These are phyloP conservation scores for Leccinum rimulosum DNA, from an alignment of 768 basidiomycete genomes.

Conservation along the genomic window DNA sequence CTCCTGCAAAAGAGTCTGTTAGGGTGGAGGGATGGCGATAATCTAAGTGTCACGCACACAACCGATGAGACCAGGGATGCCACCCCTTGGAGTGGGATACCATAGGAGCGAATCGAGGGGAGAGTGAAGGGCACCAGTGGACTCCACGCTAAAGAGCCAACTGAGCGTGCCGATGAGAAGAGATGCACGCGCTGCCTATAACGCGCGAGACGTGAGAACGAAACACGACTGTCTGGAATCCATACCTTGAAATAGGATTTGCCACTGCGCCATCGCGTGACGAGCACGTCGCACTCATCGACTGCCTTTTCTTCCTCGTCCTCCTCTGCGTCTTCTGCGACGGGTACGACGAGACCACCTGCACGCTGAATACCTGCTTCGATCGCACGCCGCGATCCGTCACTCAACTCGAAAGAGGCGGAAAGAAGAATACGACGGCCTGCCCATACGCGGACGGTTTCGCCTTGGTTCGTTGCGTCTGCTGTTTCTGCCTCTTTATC, in stretches of 20 bases:
- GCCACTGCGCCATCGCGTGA: slow-evolving; percentile 69
- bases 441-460: slow-evolving; percentile 53
- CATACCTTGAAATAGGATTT: slow-evolving; percentile 67
- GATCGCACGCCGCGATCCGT: slow-evolving; percentile 50
- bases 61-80: slow-evolving; percentile 54
- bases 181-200: slow-evolving; percentile 51
- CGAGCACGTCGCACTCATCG: slow-evolving; percentile 63
- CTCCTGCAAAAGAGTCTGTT: slow-evolving; percentile 40
- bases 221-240: not conserved
- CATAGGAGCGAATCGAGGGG: slow-evolving; percentile 79
- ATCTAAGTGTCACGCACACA: slow-evolving; percentile 48
- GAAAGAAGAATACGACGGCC: slow-evolving; percentile 62
- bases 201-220: not conserved
- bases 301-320: slow-evolving; percentile 36
- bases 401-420: slow-evolving; percentile 51
- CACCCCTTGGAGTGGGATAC: slow-evolving; percentile 70
- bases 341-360: slow-evolving; percentile 55
- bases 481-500: slow-evolving; percentile 24
- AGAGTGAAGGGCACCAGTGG: slow-evolving; percentile 53
- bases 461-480: slow-evolving; percentile 18
- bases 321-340: slow-evolving; percentile 43
- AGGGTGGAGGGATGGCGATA: not conserved
- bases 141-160: slow-evolving; percentile 82
- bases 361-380: slow-evolving; percentile 57
- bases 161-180: slow-evolving; percentile 66